A percentile compares a stretch with the other conserved stretches of the same genome.
Conservation (phyloP, 768 basidiomycete species). For the Termitomyces sp. region DNA sequence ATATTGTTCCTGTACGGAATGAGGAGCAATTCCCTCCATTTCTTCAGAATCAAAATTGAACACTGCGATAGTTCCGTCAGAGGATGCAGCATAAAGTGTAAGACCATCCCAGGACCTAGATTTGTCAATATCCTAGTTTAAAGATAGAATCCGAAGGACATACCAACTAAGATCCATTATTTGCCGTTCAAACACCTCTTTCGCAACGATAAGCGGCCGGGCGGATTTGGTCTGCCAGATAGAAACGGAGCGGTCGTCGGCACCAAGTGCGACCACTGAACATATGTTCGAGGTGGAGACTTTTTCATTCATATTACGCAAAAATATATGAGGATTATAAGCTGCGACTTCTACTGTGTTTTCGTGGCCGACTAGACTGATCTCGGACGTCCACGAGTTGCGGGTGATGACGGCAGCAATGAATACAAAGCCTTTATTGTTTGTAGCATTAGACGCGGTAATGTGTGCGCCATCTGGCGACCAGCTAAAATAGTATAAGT, state of each 20-base stretch:
- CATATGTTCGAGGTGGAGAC: constrained; percentile 81
- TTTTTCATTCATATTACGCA: constrained; percentile 63
- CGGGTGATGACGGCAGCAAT: constrained; percentile 94
- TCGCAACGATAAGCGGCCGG: constrained; percentile 86
- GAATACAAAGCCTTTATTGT: constrained; percentile 93
- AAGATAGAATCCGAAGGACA: constrained; percentile 19
- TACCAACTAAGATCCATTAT: constrained; percentile 96
- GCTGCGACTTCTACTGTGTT: constrained; percentile 94
- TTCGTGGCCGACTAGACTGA: constrained; percentile 94
- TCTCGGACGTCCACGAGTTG: constrained; percentile 85
- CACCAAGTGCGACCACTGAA: constrained; percentile 89
- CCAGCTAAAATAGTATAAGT: constrained; percentile 55
- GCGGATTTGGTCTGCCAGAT: constrained; percentile 95
- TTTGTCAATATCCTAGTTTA: constrained; percentile 1
- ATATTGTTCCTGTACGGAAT: constrained; percentile 71
- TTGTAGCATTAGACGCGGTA: constrained; percentile 95
- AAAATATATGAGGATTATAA: constrained; percentile 94
- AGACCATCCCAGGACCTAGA: constrained; percentile 88
- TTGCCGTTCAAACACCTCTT: constrained; percentile 91
- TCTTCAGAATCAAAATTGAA: constrained; percentile 81
- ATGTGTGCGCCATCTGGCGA: constrained; percentile 99
- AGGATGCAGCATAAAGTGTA: constrained; percentile 90
- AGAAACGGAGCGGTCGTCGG: constrained; percentile 89
- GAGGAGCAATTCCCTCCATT: constrained; percentile 65
- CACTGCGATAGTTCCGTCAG: constrained; percentile 90